Evolutionary conservation across 1,139 yeast genomes (phyloP).

Genomic region (Blastobotrys persicus): DNA sequence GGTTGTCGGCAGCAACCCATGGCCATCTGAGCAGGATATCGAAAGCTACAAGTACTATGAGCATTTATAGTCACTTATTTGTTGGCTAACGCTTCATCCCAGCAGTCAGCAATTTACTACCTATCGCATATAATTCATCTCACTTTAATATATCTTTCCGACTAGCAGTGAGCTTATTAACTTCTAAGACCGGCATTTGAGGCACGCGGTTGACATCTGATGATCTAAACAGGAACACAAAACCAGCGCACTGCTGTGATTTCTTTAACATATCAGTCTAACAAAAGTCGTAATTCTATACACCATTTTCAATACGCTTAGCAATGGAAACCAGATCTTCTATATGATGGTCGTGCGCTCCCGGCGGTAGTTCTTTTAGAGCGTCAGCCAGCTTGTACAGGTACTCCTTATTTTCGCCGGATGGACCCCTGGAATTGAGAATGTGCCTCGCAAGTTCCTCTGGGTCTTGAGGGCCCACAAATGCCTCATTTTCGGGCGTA

Average conservation of each 20-base stretch:
- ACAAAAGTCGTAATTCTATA: no score
- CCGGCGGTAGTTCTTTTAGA: constrained; percentile 48
- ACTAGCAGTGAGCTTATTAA: no score
- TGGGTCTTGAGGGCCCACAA: constrained; percentile 72
- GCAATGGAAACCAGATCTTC: constrained; percentile 31
- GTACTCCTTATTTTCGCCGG: constrained; percentile 78
- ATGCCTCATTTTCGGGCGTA: constrained; percentile 73
- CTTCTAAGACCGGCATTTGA: no score
- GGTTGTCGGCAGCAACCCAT: constrained; percentile 25
- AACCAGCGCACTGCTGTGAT: no score
- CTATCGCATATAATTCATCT: no score
- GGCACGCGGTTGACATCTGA: no score
- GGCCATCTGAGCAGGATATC: constrained; percentile 34
- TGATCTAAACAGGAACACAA: no score
- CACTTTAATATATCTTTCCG: no score
- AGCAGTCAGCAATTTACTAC: no score
- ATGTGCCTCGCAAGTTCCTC: constrained; percentile 61
- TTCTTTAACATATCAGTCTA: no score
- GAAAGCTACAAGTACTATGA: constrained; percentile 19
- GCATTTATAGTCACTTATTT: neutral
- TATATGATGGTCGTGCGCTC: constrained; percentile 39
- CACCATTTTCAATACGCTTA: constrained; percentile 2
- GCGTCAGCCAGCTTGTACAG: constrained; percentile 54
- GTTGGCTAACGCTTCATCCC: no score
- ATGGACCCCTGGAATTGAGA: constrained; percentile 61